Evolutionary conservation across 352 stramenopile genomes (phyloP), one percentile per base, ranked within the genome.

Genomic region (Phytophthora syringae): DNA sequence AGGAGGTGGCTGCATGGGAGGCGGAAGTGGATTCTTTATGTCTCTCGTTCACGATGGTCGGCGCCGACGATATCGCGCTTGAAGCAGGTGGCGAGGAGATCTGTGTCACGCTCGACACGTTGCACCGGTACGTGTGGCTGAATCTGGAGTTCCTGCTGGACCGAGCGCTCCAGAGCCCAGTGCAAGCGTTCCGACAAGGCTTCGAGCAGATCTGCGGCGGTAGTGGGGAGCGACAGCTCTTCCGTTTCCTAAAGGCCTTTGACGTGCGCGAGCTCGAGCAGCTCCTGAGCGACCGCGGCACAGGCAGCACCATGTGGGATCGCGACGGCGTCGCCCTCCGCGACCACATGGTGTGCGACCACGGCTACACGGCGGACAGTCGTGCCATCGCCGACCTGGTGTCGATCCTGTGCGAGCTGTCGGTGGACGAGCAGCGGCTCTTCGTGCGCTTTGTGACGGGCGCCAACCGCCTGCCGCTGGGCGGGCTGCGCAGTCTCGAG

Each of bases 391-490:
- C 62, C 21, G 70, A 89, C 64, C 76, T 97, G 15, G 71, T 95
- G 22, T 66, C 87, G n/a, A 84, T 96, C 24, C 64, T 97, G 48
- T 85, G 80, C 42, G 83, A 87, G 52, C 40, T 97, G 43, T 58
- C 82, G 24, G 36, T 84, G 22, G 80, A 79, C 3, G 83, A 96
- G 37, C 86, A 94, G 62, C 79, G 84, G 6, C 76, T 88, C 21
- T 97, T 97, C 78, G 84, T 97, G 54, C 81, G 83, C 37, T 97
- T 97, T 67, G 83, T 97, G n/a, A 97, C 89, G 34, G 90, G 90
- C 24, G 88, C 89, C 10, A 90, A 92, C 50, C 88, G 90, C 4
- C 65, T 97, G 60, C 90, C 90, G 16, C 70, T 94, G 12, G 90
- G 89, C n/a, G 90, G 90, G 4, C 76, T 96, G 50, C 77, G 71